Conservation (phyloP, 208 protist species). For the Wallacemonas sp. region DNA sequence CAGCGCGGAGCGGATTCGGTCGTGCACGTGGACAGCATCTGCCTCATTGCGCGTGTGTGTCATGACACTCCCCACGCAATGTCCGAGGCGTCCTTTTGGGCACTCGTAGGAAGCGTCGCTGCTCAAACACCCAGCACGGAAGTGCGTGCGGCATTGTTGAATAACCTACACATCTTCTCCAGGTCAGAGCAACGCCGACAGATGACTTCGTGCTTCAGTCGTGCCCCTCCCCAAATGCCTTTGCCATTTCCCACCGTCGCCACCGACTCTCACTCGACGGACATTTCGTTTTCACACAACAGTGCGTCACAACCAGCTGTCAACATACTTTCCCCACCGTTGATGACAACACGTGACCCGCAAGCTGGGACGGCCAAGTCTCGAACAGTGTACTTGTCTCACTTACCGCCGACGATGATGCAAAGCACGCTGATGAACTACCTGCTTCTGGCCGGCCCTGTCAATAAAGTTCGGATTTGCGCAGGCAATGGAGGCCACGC, state of each 20-base stretch:
- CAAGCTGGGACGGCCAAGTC: slow-evolving; percentile 24
- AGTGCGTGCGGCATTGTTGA: slow-evolving; percentile 38
- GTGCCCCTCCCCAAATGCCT: too few species aligned
- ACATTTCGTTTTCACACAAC: too few species aligned
- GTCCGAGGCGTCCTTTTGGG: slow-evolving; percentile 80
- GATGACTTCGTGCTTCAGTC: too few species aligned
- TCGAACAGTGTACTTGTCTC: slow-evolving; percentile 81
- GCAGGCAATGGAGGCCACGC: slow-evolving; percentile 51
- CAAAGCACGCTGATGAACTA: slow-evolving; percentile 65
- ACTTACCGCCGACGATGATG: slow-evolving; percentile 55
- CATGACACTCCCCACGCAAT: slow-evolving; percentile 38
- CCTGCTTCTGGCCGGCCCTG: slow-evolving; percentile 43
- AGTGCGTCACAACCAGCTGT: too few species aligned
- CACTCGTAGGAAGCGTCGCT: slow-evolving; percentile 46
- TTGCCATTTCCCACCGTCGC: too few species aligned
- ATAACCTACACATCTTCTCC: slow-evolving; percentile 58
- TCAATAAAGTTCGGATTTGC: slow-evolving; percentile 85
- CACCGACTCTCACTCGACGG: too few species aligned
- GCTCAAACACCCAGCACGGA: slow-evolving; percentile 23
- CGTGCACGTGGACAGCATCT: slow-evolving; percentile 74
- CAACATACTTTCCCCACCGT: too few species aligned
- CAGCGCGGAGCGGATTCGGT: slow-evolving; percentile 40
- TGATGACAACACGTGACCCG: slow-evolving; percentile 4
- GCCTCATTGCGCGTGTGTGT: slow-evolving; percentile 68
- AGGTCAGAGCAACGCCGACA: slow-evolving; percentile 12